Conservation (phyloP, 306 rosid genomes). For the Lathyrus sativus region DNA sequence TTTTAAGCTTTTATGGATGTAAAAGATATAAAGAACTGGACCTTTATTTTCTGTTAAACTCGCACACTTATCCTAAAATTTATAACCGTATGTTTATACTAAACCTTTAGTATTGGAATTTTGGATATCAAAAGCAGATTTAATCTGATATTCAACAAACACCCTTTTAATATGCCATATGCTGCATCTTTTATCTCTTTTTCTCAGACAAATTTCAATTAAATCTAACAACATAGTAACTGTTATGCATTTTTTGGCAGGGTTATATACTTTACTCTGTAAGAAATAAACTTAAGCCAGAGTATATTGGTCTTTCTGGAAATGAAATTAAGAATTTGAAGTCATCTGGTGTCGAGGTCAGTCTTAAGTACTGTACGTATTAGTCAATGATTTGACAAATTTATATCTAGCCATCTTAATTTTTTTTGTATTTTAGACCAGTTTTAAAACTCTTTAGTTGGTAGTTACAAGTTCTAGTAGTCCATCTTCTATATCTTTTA, state of each 20-base stretch:
- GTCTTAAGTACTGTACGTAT: constrained; percentile 43
- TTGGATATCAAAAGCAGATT: neutral
- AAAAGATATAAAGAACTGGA: too few species aligned
- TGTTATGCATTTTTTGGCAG: constrained; percentile 51
- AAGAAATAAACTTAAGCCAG: constrained; percentile 77
- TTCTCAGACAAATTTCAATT: constrained; percentile 12
- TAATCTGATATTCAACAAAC: neutral
- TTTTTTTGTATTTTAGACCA: neutral
- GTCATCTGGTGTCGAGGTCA: constrained; percentile 82
- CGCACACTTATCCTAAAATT: too few species aligned
- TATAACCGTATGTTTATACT: too few species aligned
- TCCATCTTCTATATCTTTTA: constrained; percentile 3
- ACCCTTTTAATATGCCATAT: constrained; percentile 11
- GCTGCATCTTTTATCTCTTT: constrained; percentile 3
- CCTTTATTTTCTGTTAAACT: too few species aligned
- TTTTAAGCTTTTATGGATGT: too few species aligned
- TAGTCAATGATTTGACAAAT: constrained; percentile 32
- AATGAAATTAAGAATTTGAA: constrained; percentile 72
- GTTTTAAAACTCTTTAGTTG: neutral
- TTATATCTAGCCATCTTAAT: constrained; percentile 20
- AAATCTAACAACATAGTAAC: constrained; percentile 1
- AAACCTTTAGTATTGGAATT: too few species aligned
- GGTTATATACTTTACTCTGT: constrained; percentile 77
- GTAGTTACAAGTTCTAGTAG: constrained; percentile 9
- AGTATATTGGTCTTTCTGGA: constrained; percentile 62